phyloP scores from a whole-genome alignment of 805 yeast genomes.

The Ogataea ramenticola region DNA sequence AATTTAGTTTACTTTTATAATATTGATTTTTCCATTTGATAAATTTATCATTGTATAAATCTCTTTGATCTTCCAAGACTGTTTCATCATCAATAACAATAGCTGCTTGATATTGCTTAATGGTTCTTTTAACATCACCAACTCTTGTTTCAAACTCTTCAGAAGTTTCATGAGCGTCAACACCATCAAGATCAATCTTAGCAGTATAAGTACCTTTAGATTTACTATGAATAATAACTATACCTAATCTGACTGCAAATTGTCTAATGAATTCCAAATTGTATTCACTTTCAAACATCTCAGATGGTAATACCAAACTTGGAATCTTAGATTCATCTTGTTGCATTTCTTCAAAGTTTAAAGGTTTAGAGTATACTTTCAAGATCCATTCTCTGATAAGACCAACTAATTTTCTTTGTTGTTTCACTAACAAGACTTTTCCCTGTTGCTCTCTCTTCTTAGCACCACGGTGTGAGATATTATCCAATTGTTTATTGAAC shows the following conservation, averaged over 20 bases:
- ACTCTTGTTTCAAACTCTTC: slow-evolving; percentile 56
- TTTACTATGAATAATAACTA: slow-evolving; percentile 57
- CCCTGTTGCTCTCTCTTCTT: slow-evolving; percentile 60
- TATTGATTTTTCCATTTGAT: slow-evolving; percentile 79
- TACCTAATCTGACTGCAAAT: slow-evolving; percentile 60
- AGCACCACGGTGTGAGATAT: slow-evolving; percentile 67
- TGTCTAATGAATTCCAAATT: slow-evolving; percentile 56
- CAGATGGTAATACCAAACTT: slow-evolving; percentile 38
- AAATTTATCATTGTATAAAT: slow-evolving; percentile 67
- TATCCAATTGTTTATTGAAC: slow-evolving; percentile 82
- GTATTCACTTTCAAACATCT: slow-evolving; percentile 33
- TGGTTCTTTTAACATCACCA: slow-evolving; percentile 39
- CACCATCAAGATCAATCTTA: slow-evolving; percentile 66
- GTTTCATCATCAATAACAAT: slow-evolving; percentile 54
- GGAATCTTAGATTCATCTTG: slow-evolving; percentile 35
- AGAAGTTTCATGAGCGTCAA: slow-evolving; percentile 57
- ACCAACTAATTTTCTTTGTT: slow-evolving; percentile 70
- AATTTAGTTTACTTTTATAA: slow-evolving; percentile 73
- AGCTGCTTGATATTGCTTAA: slow-evolving; percentile 63
- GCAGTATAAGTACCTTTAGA: slow-evolving; percentile 50
- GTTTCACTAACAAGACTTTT: slow-evolving; percentile 55
- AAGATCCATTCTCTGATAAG: slow-evolving; percentile 43
- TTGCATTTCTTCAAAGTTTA: slow-evolving; percentile 24
- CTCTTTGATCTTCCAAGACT: slow-evolving; percentile 43
- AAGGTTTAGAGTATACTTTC: slow-evolving; percentile 19